Conservation (phyloP, 2,329 filamentous ascomycete genomes). For the Tolypocladium tundrense region DNA sequence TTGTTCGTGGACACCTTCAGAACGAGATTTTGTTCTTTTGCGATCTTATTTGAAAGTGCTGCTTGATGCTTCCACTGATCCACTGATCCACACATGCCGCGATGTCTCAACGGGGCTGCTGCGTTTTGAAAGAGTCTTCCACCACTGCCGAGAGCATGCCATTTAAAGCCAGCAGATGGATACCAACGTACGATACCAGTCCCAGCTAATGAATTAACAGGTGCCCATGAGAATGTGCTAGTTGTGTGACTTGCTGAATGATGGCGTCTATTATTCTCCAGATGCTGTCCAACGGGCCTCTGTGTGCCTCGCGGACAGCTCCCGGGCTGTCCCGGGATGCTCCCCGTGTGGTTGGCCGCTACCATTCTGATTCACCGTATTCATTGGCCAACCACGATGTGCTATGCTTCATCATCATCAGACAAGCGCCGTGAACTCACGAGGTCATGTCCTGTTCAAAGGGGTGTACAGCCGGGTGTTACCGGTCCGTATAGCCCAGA, state of each 20-base stretch:
- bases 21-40: neutral
- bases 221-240: neutral
- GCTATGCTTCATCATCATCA: neutral
- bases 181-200: neutral
- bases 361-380: neutral
- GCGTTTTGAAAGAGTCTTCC: too few species aligned
- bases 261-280: neutral
- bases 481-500: neutral
- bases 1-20: neutral
- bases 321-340: neutral
- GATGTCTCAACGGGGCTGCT: neutral
- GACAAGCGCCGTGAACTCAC: neutral
- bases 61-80: neutral
- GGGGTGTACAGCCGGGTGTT: neutral
- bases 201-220: neutral
- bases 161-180: too few species aligned
- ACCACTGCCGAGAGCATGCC: too few species aligned
- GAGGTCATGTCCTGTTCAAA: neutral
- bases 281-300: neutral
- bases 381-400: neutral
- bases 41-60: too few species aligned
- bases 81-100: neutral
- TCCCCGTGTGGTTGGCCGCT: neutral
- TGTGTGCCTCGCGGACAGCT: neutral
- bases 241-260: neutral